Percentiles rank a stretch among this genome's conserved stretches.
These are phyloP conservation scores for Metarhizium rileyi DNA, from an alignment of 2,329 filamentous ascomycete genomes.

Conservation along the genomic window DNA sequence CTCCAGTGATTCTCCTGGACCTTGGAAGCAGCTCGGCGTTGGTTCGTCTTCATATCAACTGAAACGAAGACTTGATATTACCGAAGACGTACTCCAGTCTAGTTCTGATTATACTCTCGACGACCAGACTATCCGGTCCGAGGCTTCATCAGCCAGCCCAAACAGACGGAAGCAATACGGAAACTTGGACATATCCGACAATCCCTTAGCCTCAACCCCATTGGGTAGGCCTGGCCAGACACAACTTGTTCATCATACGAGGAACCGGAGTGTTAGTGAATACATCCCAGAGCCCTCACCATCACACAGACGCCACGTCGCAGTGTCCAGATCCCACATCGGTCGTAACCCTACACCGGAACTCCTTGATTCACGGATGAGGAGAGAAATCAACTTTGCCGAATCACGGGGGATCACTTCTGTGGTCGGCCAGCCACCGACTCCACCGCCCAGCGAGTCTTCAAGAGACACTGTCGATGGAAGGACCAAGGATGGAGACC, in stretches of 20 bases:
- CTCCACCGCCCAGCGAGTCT: constrained; percentile 73
- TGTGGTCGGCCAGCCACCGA: constrained; percentile 55
- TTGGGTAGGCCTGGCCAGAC: constrained; percentile 12
- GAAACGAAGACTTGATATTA: constrained; percentile 14
- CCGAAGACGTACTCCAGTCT: constrained; percentile 23
- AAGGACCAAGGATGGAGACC: constrained; percentile 30
- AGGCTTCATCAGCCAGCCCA: constrained; percentile 35
- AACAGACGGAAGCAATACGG: constrained; percentile 49
- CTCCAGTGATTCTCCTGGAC: constrained; percentile 53
- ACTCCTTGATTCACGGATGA: constrained; percentile 38
- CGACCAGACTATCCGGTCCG: constrained; percentile 41
- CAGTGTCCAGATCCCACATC: constrained; percentile 55
- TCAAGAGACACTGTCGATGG: constrained; percentile 35
- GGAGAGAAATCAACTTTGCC: constrained; percentile 75
- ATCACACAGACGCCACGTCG: constrained; percentile 61
- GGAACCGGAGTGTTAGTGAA: constrained; percentile 82
- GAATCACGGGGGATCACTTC: constrained; percentile 63
- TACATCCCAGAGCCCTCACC: constrained; percentile 67
- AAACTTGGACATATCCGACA: constrained; percentile 20
- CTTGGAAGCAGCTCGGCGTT: constrained; percentile 48
- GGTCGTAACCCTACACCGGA: constrained; percentile 25
- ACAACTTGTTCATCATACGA: constrained; percentile 35
- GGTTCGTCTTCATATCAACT: constrained; percentile 32
- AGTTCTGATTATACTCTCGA: constrained; percentile 36
- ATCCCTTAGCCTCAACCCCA: constrained; percentile 19